Evolutionary conservation across 1,284 basidiomycete genomes (phyloP), one percentile per base, ranked within the genome.

Genomic region (Polyporus tsugae): DNA sequence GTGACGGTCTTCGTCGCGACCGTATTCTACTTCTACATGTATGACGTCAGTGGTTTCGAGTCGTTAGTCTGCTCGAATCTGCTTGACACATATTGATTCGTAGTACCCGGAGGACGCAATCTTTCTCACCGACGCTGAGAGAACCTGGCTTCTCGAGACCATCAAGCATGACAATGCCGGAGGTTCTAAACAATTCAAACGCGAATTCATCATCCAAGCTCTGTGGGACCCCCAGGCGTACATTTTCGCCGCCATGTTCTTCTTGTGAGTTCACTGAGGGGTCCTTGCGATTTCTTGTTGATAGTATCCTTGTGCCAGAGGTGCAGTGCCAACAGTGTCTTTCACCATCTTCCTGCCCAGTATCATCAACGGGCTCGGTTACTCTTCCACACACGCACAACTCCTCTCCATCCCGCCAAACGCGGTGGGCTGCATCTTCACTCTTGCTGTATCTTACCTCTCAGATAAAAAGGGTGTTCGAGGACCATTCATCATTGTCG

Each of bases 401-500:
- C 70, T 74, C 9, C 70, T 74, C 25, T 65, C 70, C 7, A 73
- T 77, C 6, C 74, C 74, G 9, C 72, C 72, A 0, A 67, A 73
- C 64, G 63, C 67, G 19, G 60, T 60, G 22, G 74, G 69, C 38
- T 60, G 64, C 38, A 6, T 73, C n/a, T 52, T 65, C 46, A 72
- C 69, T 4, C 33, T 75, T 41, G 6, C 61, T 19, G 22, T 42
- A 9, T 68, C 68, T 25, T 53, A 67, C 4, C 49, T 66, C 3
- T 72, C 65, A 6, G 62, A 67, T 61, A 61, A 64, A 29, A 49
- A 61, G 6, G 55, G 67, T 33, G 58, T 52, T 15, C 68, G 88
- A 49, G 89, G 87, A 2, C 82, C 85, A 0, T 87, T 89, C 75
- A 91, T 92, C 72, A 85, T 91, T 64, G 81, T 77, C 2, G 75